Conservation (phyloP, 2,329 filamentous ascomycete genomes). For the Xylaria sp. region DNA sequence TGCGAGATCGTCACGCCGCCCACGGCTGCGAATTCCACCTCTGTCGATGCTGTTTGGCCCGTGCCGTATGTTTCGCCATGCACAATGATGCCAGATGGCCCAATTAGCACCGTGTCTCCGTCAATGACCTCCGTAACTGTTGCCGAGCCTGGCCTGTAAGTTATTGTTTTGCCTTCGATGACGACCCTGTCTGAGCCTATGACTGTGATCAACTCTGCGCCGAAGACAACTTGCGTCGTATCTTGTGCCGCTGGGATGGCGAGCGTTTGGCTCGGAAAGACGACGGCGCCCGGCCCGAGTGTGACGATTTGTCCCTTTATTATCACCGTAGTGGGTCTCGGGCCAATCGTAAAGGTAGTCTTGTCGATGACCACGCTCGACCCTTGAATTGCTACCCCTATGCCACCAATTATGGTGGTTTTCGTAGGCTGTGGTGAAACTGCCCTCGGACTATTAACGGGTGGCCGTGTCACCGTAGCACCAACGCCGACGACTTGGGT, state of each 20-base stretch:
- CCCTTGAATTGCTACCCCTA: constrained; percentile 51
- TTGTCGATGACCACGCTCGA: constrained; percentile 50
- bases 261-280: constrained; percentile 46
- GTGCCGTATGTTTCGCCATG: constrained; percentile 53
- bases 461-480: constrained; percentile 50
- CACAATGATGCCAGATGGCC: constrained; percentile 50
- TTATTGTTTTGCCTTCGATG: constrained; percentile 51
- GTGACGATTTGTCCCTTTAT: constrained; percentile 36
- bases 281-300: constrained; percentile 42
- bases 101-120: constrained; percentile 58
- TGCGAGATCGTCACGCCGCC: constrained; percentile 60
- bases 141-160: constrained; percentile 48
- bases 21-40: constrained; percentile 53
- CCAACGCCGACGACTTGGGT: constrained; percentile 53
- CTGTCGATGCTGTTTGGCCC: constrained; percentile 40
- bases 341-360: constrained; percentile 50
- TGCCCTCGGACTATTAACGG: constrained; percentile 41
- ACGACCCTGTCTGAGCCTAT: constrained; percentile 50
- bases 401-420: constrained; percentile 45
- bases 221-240: constrained; percentile 53
- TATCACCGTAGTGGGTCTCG: constrained; percentile 44
- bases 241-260: constrained; percentile 43
- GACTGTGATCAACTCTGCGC: constrained; percentile 54
- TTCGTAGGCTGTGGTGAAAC: constrained; percentile 46
- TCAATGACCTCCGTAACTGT: constrained; percentile 49